A percentile compares a stretch with the other conserved stretches of the same genome.
These are phyloP conservation scores for Xylariaceae sp. DNA, from an alignment of 2,329 filamentous ascomycete genomes.

Conservation along the genomic window DNA sequence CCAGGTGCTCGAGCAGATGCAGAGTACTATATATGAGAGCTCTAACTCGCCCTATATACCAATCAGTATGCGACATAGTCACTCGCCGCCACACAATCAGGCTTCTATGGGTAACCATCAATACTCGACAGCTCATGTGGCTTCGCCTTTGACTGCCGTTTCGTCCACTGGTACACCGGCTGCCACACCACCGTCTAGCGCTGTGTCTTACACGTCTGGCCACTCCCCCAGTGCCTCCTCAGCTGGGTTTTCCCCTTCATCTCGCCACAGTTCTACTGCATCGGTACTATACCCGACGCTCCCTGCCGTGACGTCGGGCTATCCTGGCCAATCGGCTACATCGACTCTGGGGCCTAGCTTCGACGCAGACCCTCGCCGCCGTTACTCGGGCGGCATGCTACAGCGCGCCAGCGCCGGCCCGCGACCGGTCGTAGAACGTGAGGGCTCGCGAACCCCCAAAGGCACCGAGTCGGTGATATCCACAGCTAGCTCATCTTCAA, in stretches of 20 bases:
- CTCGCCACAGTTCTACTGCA: constrained; percentile 55
- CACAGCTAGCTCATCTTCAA: constrained; percentile 52
- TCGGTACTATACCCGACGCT: constrained; percentile 72
- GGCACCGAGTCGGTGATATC: constrained; percentile 39
- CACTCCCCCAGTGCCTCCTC: constrained; percentile 72
- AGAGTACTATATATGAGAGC: constrained; percentile 92
- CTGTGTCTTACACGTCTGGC: constrained; percentile 71
- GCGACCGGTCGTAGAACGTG: constrained; percentile 37
- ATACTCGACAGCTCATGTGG: constrained; percentile 53
- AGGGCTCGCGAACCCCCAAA: constrained; percentile 43
- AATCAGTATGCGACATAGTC: constrained; percentile 55
- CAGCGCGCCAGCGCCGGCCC: constrained; percentile 52
- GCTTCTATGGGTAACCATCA: constrained; percentile 35
- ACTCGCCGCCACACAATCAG: constrained; percentile 40
- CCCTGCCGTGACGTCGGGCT: constrained; percentile 65
- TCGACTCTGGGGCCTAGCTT: constrained; percentile 68
- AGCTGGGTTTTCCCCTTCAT: constrained; percentile 63
- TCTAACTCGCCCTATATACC: constrained; percentile 65
- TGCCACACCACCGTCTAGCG: constrained; percentile 70
- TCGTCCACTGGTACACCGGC: constrained; percentile 65
- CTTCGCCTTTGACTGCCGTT: constrained; percentile 56
- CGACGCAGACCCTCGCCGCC: constrained; percentile 58
- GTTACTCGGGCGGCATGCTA: constrained; percentile 64
- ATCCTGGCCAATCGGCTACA: constrained; percentile 62
- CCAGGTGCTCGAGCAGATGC: constrained; percentile 91